Conservation (phyloP, 23 red algal species). For the Gracilaria caudata region DNA sequence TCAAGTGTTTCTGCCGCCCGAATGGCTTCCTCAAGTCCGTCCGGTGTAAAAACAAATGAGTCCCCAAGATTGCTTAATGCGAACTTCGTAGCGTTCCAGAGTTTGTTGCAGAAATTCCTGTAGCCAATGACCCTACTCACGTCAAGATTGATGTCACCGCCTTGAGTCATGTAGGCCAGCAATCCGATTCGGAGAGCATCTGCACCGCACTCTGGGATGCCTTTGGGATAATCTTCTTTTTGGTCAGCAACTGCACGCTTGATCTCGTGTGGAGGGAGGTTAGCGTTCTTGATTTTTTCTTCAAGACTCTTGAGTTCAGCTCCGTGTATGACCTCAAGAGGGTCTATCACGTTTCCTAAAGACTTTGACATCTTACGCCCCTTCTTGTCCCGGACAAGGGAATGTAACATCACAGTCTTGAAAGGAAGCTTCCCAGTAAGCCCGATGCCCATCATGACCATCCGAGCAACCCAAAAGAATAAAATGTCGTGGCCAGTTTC, state of each 20-base stretch:
- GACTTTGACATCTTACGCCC: slow-evolving; percentile 99
- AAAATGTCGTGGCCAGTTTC: slow-evolving; percentile 99
- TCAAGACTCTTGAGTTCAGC: slow-evolving; percentile 67
- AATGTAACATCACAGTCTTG: slow-evolving; percentile 92
- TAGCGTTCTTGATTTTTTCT: slow-evolving; percentile 73
- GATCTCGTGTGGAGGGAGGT: slow-evolving; percentile 80
- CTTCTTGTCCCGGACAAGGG: slow-evolving; percentile 95
- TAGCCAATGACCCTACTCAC: slow-evolving; percentile 90
- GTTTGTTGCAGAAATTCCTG: slow-evolving; percentile 98
- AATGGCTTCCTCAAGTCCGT: slow-evolving; percentile 57
- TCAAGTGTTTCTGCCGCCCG: slow-evolving; percentile 41
- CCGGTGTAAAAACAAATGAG: slow-evolving; percentile 52
- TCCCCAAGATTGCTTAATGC: slow-evolving; percentile 79
- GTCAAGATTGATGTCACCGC: slow-evolving; percentile 96
- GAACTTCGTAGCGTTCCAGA: slow-evolving; percentile 98
- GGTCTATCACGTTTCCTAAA: slow-evolving; percentile 98
- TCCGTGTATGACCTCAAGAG: slow-evolving; percentile 93
- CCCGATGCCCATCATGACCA: slow-evolving; percentile 97
- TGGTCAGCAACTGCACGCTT: slow-evolving; percentile 76
- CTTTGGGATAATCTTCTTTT: slow-evolving; percentile 80
- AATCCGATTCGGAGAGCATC: slow-evolving; percentile 96
- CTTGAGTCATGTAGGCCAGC: slow-evolving; percentile 91
- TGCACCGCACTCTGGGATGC: slow-evolving; percentile 97
- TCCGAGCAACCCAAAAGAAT: slow-evolving; percentile 99
- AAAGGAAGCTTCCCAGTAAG: slow-evolving; percentile 92